Base-by-base conservation (phyloP, 2,329 filamentous ascomycete species). In the Aspergillus caelatus region DNA sequence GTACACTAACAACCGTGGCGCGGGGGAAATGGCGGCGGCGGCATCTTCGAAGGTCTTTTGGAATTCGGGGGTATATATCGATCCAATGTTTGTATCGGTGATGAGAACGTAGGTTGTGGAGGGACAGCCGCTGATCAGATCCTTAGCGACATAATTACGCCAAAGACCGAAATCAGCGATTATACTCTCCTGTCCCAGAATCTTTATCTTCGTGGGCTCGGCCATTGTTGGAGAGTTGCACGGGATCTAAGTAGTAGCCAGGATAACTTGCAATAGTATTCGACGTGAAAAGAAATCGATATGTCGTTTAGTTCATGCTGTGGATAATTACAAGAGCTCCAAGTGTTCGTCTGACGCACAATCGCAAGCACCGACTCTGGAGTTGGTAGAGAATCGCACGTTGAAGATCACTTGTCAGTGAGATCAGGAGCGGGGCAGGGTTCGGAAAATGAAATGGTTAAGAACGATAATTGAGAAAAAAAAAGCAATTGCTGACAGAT, bases 51-150 rank as follows among this genome's bases (percentile, higher is more conserved):
- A 94, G 67, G 84, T 82, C 65, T 85, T 81, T 74, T 88, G 80
- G 78, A 99, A 97, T 32, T 82, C 76, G n/a, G 92, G 88, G 0
- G 93, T 89, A 78, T 98, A 98, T 71, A 89, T 85, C 26, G 89
- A 85, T 65, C 86, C 87, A 65, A 99, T 87, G 76, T 98, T 98
- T 53, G 94, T 96, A 80, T 99, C 95, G 78, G 95, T 98, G 73
- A 99, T 92, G 65, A 99, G 89, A 63, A 98, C 91, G 77, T 98
- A 99, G 65, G 94, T 98, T 21, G 93, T 96, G 23, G 94, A 95
- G 57, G 86, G 80, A 65, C 95, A 84, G 75, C 90, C 91, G 61
- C 85, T 80, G 66, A 98, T 83, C 62, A 99, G 85, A 79, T 99
- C 94, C 70, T 89, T 81, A 59, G 89, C 88, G 67, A 98, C 89